Base-by-base conservation (phyloP, 305 asterid species). In the Stenogyne calaminthoides region DNA sequence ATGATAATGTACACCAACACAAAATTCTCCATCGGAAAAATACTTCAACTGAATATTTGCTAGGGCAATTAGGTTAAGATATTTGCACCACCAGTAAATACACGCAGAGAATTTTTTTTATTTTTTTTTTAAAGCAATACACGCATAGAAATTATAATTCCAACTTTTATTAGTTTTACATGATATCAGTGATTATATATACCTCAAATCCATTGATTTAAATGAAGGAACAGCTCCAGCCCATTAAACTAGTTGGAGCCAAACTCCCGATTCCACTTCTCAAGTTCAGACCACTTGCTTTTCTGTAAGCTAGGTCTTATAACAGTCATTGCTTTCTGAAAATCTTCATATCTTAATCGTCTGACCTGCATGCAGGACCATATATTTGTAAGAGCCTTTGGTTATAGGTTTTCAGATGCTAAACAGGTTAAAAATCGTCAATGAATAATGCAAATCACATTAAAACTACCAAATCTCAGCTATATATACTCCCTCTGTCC, bases 201-300 rank as follows among this genome's bases (percentile, higher is more conserved):
- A 72, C 46, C 73, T 70, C 49, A 46, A 69, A 64, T 52, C 18
- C 20, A 71, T 54, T 55, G 69, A 22, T 58, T n/a, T 11, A 7
- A 36, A 57, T 20, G 61, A 42, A 36, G 68, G 9, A 60, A 68
- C 62, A 40, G 34, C 59, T 6, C 9, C 7, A 47, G 58, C 32
- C 49, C 15, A 52, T 40, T 54, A 27, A 27, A 42, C 85, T 84
- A 92, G 82, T 81, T 90, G 16, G 96, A 84, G 57, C 98, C 99
- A 14, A 88, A 92, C 82, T 92, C 96, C 62, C 78, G 81, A 74
- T 95, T 95, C 99, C 98, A 95, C 70, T 46, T 84, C 49, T 92
- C 97, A 22, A 95, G 96, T 77, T 95, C 99, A 77, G 83, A 84
- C 99, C 99, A 95, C 83, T 89, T 90, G 84, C 87, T 84, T 85